Conservation (phyloP, 495 filamentous ascomycete genomes). For the Rhypophila decipiens region DNA sequence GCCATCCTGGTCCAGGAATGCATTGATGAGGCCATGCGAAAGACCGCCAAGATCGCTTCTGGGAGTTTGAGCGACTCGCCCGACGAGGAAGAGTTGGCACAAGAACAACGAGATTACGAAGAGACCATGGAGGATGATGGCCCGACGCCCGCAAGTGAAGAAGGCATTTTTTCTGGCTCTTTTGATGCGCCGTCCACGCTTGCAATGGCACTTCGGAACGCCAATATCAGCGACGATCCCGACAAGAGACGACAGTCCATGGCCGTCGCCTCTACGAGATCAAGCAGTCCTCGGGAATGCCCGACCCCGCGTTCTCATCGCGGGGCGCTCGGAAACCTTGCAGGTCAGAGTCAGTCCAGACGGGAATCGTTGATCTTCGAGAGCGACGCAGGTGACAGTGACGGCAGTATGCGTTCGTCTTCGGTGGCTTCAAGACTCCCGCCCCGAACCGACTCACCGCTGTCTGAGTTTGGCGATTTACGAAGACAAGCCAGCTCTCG, state of each 20-base stretch:
- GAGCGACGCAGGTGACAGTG: constrained; percentile 73
- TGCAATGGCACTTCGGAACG: constrained; percentile 48
- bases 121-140: constrained; percentile 10
- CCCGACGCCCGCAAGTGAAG: constrained; percentile 34
- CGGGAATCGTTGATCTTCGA: constrained; percentile 69
- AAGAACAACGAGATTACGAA: constrained; percentile 17
- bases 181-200: constrained; percentile 54
- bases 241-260: constrained; percentile 36
- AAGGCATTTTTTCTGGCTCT: constrained; percentile 45
- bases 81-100: constrained; percentile 45
- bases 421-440: constrained; percentile 60
- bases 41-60: constrained; percentile 80
- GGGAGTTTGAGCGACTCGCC: constrained; percentile 79
- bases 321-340: constrained; percentile 51
- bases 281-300: constrained; percentile 86
- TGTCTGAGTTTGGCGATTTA: constrained; percentile 71
- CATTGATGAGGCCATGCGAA: constrained; percentile 83
- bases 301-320: constrained; percentile 85
- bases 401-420: constrained; percentile 78
- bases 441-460: constrained; percentile 78
- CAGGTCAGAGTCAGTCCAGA: constrained; percentile 59
- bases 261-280: constrained; percentile 54
- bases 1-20: constrained; percentile 88
- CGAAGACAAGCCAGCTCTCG: constrained; percentile 60
- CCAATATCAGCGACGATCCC: constrained; percentile 32